Base-by-base conservation (phyloP, 805 yeast genomes). In the Scheffersomyces amazonensis region DNA sequence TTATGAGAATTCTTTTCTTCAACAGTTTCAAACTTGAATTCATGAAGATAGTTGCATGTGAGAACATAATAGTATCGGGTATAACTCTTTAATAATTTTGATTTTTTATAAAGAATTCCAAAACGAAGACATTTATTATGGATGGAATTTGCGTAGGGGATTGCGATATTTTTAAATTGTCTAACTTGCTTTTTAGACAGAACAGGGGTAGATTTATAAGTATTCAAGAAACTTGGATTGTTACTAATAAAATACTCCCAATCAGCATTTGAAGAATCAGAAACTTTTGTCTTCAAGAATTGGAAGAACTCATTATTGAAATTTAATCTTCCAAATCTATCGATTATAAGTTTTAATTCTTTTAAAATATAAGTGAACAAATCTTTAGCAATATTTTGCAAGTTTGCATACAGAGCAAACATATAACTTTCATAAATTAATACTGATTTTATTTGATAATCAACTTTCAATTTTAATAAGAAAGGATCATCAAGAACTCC, bases 141-240 rank as follows among this genome's bases (percentile, higher is more conserved):
- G 22, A 69, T 53, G 2, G 71, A 64, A 24, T 45, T 42, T 2
- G 63, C 35, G 42, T 62, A 69, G 3, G 75, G 75, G 3, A 66
- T 22, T 1, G 35, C 45, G 12, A 69, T 41, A 30, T 51, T 13
- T 33, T 73, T 71, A 38, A 73, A 60, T 37, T 74, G 77, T 50
- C 96, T 71, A 12, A 46, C 42, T 39, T 50, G 57, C 35, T 38
- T 50, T 35, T 52, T 52, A 15, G 85, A 83, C 33, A 80, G 57
- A 34, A 69, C 63, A 22, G 78, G 78, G n/a, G 46, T 40, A 12
- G 40, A 39, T 27, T 34, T 35, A 39, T 48, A 53, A 11, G 45
- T 40, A 49, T 82, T 80, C 37, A 87, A 73, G 53, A 87, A 86
- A 58, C 82, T 80, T 31, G 75, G 52, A 43, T 66, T 69, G 41